A percentile compares a stretch with the other conserved stretches of the same genome.
phyloP scores from a whole-genome alignment of 495 filamentous ascomycete genomes.

The Aspergillus steynii region DNA sequence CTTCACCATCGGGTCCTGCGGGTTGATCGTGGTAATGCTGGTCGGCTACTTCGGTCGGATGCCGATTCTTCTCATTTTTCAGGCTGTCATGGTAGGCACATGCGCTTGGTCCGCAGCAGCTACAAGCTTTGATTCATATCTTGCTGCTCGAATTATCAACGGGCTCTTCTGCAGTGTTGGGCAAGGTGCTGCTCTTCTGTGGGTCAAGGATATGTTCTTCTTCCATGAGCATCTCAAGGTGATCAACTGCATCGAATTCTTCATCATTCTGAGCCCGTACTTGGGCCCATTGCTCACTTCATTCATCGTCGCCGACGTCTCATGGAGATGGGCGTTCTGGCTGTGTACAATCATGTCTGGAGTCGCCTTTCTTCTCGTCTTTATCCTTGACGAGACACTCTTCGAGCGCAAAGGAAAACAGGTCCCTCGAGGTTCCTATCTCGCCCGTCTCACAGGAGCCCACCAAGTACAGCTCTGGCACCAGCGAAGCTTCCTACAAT shows the following conservation, averaged over 20 bases:
- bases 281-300: constrained; percentile 60
- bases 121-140: constrained; percentile 53
- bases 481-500: constrained; percentile 44
- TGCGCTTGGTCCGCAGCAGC: constrained; percentile 56
- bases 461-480: constrained; percentile 41
- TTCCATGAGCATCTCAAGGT: constrained; percentile 63
- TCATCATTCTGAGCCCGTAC: constrained; percentile 58
- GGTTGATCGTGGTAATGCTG: constrained; percentile 55
- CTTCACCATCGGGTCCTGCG: constrained; percentile 58
- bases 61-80: constrained; percentile 61
- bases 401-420: constrained; percentile 47
- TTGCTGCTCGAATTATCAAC: constrained; percentile 60
- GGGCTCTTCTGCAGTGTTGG: constrained; percentile 63
- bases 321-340: constrained; percentile 57
- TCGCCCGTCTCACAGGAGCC: constrained; percentile 45
- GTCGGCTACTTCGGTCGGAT: constrained; percentile 59
- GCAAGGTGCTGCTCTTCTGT: constrained; percentile 57
- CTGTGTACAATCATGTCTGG: constrained; percentile 52
- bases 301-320: constrained; percentile 53
- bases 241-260: constrained; percentile 61
- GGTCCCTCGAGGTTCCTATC: constrained; percentile 46
- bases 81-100: constrained; percentile 48
- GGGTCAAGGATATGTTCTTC: constrained; percentile 67
- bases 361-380: constrained; percentile 42
- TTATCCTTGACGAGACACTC: constrained; percentile 58